Percentiles rank a stretch among this genome's conserved stretches.
These are phyloP conservation scores for Fomes fomentarius DNA, from an alignment of 1,284 basidiomycete genomes.

Conservation along the genomic window DNA sequence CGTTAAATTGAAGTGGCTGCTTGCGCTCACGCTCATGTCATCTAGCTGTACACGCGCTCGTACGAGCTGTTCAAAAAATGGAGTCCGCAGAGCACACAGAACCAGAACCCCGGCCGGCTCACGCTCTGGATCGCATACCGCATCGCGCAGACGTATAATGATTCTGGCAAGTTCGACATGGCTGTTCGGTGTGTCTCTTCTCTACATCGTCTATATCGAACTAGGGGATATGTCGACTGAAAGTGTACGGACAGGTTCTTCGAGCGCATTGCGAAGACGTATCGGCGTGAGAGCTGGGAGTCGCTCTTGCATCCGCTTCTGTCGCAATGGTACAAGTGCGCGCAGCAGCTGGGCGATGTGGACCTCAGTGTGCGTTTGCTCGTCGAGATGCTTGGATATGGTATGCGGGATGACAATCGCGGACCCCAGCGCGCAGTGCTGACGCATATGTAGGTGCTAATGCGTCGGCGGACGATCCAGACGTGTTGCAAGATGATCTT, in stretches of 20 bases:
- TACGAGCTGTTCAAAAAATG: slow-evolving; percentile 89
- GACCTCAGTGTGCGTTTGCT: slow-evolving; percentile 74
- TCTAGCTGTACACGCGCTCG: slow-evolving; percentile 85
- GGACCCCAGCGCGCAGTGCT: background rate
- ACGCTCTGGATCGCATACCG: slow-evolving; percentile 86
- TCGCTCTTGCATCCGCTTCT: slow-evolving; percentile 73
- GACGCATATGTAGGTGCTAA: slow-evolving; percentile 20
- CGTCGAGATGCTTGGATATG: slow-evolving; percentile 81
- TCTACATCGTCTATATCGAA: background rate
- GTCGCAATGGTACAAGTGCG: slow-evolving; percentile 79
- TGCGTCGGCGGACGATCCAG: slow-evolving; percentile 45
- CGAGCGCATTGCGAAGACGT: slow-evolving; percentile 84
- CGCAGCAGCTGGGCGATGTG: slow-evolving; percentile 73
- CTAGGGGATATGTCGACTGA: background rate
- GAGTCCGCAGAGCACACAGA: slow-evolving; percentile 44
- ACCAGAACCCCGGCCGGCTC: slow-evolving; percentile 65
- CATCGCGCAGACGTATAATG: slow-evolving; percentile 83
- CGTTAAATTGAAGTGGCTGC: background rate
- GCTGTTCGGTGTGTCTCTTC: slow-evolving; percentile 66
- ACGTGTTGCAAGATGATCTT: slow-evolving; percentile 64
- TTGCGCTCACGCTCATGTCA: background rate
- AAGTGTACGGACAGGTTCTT: slow-evolving; percentile 65
- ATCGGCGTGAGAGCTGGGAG: slow-evolving; percentile 81
- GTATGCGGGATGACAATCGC: slow-evolving; percentile 41
- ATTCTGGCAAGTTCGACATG: slow-evolving; percentile 79